Evolutionary conservation across 2,329 filamentous ascomycete species (phyloP).

Genomic region (Plenodomus biglobosus): DNA sequence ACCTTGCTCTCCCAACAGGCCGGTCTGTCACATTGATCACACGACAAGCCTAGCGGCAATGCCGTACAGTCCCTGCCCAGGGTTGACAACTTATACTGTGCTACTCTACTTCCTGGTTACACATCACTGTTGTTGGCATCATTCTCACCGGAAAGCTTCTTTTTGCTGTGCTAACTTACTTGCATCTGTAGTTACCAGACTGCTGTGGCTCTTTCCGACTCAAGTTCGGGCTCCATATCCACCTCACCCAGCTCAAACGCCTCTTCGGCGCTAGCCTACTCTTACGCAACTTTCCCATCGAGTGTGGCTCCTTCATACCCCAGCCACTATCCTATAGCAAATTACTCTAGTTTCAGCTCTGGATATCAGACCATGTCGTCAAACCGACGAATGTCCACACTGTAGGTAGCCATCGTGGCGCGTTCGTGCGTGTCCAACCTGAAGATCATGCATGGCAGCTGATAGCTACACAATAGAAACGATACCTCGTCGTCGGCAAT

Average conservation of each 20-base stretch:
- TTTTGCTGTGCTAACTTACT: slow-evolving; percentile 41
- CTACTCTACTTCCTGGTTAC: slow-evolving; percentile 43
- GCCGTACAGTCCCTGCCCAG: slow-evolving; percentile 40
- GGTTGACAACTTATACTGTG: slow-evolving; percentile 45
- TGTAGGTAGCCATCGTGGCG: slow-evolving; percentile 48
- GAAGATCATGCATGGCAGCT: slow-evolving; percentile 43
- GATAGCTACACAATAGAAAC: slow-evolving; percentile 43
- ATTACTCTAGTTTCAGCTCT: slow-evolving; percentile 43
- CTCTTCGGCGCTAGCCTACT: slow-evolving; percentile 50
- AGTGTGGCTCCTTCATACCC: slow-evolving; percentile 40
- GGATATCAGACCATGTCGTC: slow-evolving; percentile 44
- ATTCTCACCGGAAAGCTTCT: slow-evolving; percentile 29
- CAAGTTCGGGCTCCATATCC: slow-evolving; percentile 57
- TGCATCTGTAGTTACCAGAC: slow-evolving; percentile 52
- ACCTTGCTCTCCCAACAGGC: slow-evolving; percentile 41
- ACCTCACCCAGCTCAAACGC: slow-evolving; percentile 55
- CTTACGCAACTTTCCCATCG: slow-evolving; percentile 44
- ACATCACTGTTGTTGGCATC: slow-evolving; percentile 43
- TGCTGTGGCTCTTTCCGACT: slow-evolving; percentile 56
- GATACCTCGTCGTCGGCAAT: slow-evolving; percentile 53
- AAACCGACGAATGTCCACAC: slow-evolving; percentile 46
- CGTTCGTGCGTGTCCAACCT: slow-evolving; percentile 38
- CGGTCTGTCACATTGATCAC: slow-evolving; percentile 50
- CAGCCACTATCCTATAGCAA: slow-evolving; percentile 33
- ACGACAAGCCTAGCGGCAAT: slow-evolving; percentile 46